phyloP scores from a whole-genome alignment of 805 yeast genomes.

The Pachysolen tannophilus region DNA sequence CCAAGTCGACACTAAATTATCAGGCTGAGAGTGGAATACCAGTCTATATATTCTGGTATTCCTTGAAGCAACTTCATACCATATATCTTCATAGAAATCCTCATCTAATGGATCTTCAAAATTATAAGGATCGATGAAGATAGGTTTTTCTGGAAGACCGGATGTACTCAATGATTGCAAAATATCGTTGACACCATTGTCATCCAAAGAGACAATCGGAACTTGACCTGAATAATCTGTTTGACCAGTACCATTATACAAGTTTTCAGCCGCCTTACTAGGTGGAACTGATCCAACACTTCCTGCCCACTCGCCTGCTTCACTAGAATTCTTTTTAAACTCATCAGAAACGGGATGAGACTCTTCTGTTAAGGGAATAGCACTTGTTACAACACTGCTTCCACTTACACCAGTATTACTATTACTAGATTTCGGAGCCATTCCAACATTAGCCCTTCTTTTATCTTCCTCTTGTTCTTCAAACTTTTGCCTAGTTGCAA shows the following conservation, averaged over 20 bases:
- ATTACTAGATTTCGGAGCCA: conserved; percentile 10
- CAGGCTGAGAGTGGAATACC: conserved; percentile 94
- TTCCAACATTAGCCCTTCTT: conserved; percentile 28
- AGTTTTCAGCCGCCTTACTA: not conserved
- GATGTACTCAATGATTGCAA: conserved; percentile 29
- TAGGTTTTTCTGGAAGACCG: conserved; percentile 27
- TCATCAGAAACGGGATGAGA: not conserved
- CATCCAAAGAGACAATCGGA: conserved; percentile 36
- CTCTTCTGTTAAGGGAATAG: not conserved
- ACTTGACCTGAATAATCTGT: no score
- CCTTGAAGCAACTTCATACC: conserved; percentile 77
- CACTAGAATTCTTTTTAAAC: conserved; percentile 1
- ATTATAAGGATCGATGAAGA: conserved; percentile 70
- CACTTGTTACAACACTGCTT: not conserved
- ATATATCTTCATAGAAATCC: conserved; percentile 77
- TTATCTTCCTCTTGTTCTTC: conserved; percentile 30
- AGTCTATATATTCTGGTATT: conserved; percentile 76
- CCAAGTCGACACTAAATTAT: conserved; percentile 87
- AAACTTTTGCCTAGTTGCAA: conserved; percentile 42
- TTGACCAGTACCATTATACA: conserved; percentile 4
- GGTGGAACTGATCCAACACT: not conserved
- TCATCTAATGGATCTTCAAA: conserved; percentile 82
- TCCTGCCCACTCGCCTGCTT: not conserved
- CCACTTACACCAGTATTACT: not conserved
- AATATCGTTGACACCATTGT: conserved; percentile 31